Evolutionary conservation across 2,329 filamentous ascomycete genomes (phyloP), one percentile per base, ranked within the genome.

Genomic region (Blastomyces parvus): DNA sequence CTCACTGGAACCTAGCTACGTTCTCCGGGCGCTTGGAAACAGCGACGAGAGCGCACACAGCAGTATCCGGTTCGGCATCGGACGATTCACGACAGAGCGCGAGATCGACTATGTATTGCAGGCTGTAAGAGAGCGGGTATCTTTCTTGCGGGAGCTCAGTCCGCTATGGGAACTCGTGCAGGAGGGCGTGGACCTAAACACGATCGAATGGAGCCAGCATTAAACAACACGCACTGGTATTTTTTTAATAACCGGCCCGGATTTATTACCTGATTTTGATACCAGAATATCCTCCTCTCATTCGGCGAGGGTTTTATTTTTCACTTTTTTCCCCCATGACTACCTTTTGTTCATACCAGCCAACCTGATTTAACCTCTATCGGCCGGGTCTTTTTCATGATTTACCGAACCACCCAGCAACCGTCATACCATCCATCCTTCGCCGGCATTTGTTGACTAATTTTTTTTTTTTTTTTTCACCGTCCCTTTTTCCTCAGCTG

Each of bases 51-150:
- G 89, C 70, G 94, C 94, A 9, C 94, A 99, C 79, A 96, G 91
- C 78, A 96, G 91, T 80, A 99, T 99, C 70, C 86, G 94, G 63
- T 99, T 99, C 69, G 94, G 94, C 58, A 97, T 99, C 72, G 94
- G 94, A 38, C 88, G 94, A 8, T 99, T 97, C 79, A 99, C 94
- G 2, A 96, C 94, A 0, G 91, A 97, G 71, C 83, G 82, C 36
- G 94, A 99, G 81, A 96, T 99, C 66, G 93, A 99, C 75, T 99
- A 99, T 72, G 94, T 99, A 13, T 81, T 99, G 64, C 94, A 96
- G 79, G 93, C 94, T 0, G 94, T 99, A 0, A 85, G 84, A 75
- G 90, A 96, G 74, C 86, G 94, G 61, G 94, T 99, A 53, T 88
- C 86, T 19, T 97, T 97, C 82, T 81, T 99, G 71, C 86, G 94